Base-by-base conservation (phyloP, 192 early-diverging fungal genomes). In the Spizellomyces punctatus region DNA sequence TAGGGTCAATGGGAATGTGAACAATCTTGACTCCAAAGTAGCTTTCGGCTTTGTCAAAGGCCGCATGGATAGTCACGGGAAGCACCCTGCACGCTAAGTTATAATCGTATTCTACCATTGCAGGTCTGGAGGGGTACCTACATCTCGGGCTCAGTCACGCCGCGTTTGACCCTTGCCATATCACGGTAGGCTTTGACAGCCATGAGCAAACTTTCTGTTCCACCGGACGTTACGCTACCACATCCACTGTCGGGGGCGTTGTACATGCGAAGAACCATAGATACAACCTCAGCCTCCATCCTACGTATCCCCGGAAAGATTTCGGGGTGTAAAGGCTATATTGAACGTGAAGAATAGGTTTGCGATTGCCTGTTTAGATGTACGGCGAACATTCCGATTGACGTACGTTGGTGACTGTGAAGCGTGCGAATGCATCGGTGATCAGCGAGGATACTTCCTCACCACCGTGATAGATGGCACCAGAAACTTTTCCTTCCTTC, bases 201-300 rank as follows among this genome's bases (percentile, higher is more conserved):
- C 95, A 99, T 96, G 45, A 97, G 79, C 49, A 99, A 90, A 69
- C 89, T 91, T 76, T 99, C 96, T 17, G 95, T 95, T 27, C 96
- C 96, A 43, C 96, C 96, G 36, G 91, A 93, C 12, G 96, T 99
- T 72, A 95, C 91, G 43, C 88, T 90, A 19, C 95, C 95, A 74
- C 92, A 91, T 59, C 88, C 91, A 10, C 83, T 82, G 8, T 66
- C 67, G 0, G 85, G 85, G 44, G 87, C 95, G 71, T 96, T 89
- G 86, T 94, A 96, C 77, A 99, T 91, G 42, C 82, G 63, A 17
- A 94, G 76, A 5, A 96, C 94, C 95, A 99, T 97, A 8, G 89
- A 87, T 50, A 96, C 91, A 27, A 95, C 84, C 74, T 99, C 96
- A 52, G 95, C 93, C 75, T 99, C 96, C 88, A 99, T 95, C 62